Conservation (phyloP, 768 basidiomycete genomes). For the Leccinellum luteum region DNA sequence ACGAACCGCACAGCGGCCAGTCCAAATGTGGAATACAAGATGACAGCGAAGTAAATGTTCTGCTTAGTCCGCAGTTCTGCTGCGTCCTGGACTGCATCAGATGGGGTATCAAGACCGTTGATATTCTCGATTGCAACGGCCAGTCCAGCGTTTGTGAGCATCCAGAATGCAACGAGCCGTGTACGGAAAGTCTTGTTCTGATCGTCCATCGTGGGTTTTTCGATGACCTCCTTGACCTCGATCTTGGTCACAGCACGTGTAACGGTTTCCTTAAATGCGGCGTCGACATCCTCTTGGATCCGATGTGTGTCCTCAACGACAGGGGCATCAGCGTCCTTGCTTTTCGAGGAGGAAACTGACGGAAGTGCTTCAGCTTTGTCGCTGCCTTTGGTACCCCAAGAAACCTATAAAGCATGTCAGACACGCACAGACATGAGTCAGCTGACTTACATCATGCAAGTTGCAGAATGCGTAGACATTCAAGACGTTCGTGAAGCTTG, state of each 20-base stretch:
- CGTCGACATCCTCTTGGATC: conserved; percentile 86
- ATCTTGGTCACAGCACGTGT: conserved; percentile 80
- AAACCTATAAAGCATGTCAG: conserved; percentile 47
- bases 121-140: conserved; percentile 76
- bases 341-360: conserved; percentile 82
- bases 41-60: conserved; percentile 69
- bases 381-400: conserved; percentile 94
- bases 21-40: conserved; percentile 77
- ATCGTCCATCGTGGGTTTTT: conserved; percentile 86
- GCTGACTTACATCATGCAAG: conserved; percentile 70
- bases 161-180: conserved; percentile 80
- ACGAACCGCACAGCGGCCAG: conserved; percentile 69
- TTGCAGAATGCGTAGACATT: conserved; percentile 99
- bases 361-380: conserved; percentile 94
- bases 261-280: conserved; percentile 88
- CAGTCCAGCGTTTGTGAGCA: conserved; percentile 67
- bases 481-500: conserved; percentile 91
- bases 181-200: conserved; percentile 93
- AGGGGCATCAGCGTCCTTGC: conserved; percentile 66
- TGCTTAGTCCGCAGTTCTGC: conserved; percentile 43
- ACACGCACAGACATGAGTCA: background rate
- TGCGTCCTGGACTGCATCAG: conserved; percentile 41
- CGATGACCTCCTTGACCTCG: conserved; percentile 58
- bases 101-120: conserved; percentile 53
- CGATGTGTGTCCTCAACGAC: conserved; percentile 86